Percentiles rank a stretch among this genome's conserved stretches.
phyloP scores from a whole-genome alignment of 148 eudicot genomes.

The Fagopyrum esculentum region DNA sequence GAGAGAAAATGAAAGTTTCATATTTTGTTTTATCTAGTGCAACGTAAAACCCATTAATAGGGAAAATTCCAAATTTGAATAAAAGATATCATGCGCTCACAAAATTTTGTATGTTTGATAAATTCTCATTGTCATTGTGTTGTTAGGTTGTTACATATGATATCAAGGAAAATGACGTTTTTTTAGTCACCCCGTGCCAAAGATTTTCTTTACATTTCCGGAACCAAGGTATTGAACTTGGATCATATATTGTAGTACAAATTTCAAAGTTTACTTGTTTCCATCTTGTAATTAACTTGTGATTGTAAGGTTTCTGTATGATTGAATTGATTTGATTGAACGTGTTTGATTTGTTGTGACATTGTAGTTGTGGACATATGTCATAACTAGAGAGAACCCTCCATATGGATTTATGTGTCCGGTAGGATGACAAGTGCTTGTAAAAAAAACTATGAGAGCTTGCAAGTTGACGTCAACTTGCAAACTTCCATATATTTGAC shows the following conservation, averaged over 20 bases:
- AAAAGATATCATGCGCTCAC: no score
- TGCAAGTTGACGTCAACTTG: slow-evolving; percentile 47
- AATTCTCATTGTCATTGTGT: neutral
- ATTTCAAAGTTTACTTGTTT: no score
- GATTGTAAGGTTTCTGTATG: neutral
- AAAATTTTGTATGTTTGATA: no score
- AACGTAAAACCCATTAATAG: no score
- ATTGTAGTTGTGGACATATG: slow-evolving; percentile 64
- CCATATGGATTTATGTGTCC: slow-evolving; percentile 88
- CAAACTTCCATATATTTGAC: neutral
- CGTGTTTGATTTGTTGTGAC: neutral
- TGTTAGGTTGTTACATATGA: slow-evolving; percentile 75
- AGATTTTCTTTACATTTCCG: slow-evolving; percentile 79
- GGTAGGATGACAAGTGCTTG: slow-evolving; percentile 77
- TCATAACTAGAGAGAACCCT: slow-evolving; percentile 68
- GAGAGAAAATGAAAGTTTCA: no score
- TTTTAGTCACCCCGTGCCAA: slow-evolving; percentile 74
- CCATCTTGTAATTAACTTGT: no score
- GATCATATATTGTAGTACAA: neutral
- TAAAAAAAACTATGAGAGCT: slow-evolving; percentile 46
- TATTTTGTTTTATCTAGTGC: no score
- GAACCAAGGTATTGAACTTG: slow-evolving; percentile 54
- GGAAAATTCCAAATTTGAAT: no score
- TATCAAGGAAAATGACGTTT: slow-evolving; percentile 62
- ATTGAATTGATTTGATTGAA: no score